Evolutionary conservation across 768 basidiomycete genomes (phyloP), one percentile per base, ranked within the genome.

Genomic region (Kwoniella europaea): DNA sequence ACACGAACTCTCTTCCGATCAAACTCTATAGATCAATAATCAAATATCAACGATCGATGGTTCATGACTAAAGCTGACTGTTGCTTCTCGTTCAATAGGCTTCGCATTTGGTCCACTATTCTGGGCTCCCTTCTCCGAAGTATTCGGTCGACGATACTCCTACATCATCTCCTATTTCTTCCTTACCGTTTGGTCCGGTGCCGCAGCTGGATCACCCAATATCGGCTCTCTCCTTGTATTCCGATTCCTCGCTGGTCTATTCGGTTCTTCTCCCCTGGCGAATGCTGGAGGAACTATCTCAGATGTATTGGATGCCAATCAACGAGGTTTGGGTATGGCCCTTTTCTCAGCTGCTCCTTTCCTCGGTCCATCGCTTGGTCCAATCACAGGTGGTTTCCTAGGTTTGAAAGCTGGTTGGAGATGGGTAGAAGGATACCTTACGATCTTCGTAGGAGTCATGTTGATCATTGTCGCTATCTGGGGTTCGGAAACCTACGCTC

Each of bases 361-460:
- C 73, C 64, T 79, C 20, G 80, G 79, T 62, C 79, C 83, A 1
- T 77, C 82, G 0, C 74, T 83, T 35, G 76, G 73, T 54, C 76
- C 79, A 24, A 77, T 91, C 56, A 85, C 80, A 41, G 83, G 83
- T 18, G 82, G 82, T 20, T 85, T 85, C 78, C 63, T 85, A 2
- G 81, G 82, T n/a, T 53, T 79, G 24, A 76, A 72, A 13, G 58
- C 86, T 10, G 83, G 82, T 3, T 84, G 84, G 84, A 67, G 81
- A 71, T 84, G 80, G 80, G 75, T 84, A 50, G 74, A 63, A 61
- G 74, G 79, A 44, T 83, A 82, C 76, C 75, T 81, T 43, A 86
- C 90, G 57, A 82, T 82, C 75, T 76, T 84, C 70, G 71, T 62
- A 29, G 80, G 74, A 20, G 65, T 77, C 50, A 68, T 83, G 54